Evolutionary conservation across 805 yeast species (phyloP).

Genomic region (Kurtzmaniella fragi): DNA sequence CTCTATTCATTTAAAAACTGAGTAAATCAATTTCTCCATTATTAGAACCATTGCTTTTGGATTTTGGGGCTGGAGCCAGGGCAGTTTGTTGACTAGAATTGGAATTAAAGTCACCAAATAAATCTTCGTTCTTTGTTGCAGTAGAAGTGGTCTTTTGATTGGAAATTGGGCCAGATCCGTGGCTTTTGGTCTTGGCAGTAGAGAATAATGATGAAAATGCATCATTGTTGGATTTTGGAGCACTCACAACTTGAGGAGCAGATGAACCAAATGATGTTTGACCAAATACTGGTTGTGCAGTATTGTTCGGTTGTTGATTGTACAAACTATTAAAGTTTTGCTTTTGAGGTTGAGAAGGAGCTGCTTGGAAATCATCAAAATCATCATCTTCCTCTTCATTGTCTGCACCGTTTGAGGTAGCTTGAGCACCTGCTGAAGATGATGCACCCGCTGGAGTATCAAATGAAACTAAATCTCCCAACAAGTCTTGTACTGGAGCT

Average conservation of each 20-base stretch:
- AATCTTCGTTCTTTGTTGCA: constrained; percentile 18
- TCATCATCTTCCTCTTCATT: constrained; percentile 44
- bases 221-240: constrained; percentile 38
- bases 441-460: constrained; percentile 17
- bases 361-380: constrained; percentile 79
- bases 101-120: constrained; percentile 29
- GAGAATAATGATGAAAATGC: constrained; percentile 70
- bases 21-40: constrained; percentile 45
- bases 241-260: constrained; percentile 3
- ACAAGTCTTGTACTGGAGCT: constrained; percentile 42
- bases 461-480: constrained; percentile 42
- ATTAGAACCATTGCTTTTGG: constrained; percentile 1
- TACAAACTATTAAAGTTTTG: constrained; percentile 25
- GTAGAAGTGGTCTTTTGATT: constrained; percentile 9
- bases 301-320: constrained; percentile 13
- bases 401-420: constrained; percentile 12
- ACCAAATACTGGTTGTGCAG: constrained; percentile 13
- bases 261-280: constrained; percentile 8
- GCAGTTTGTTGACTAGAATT: constrained; percentile 10
- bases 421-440: constrained; percentile 13
- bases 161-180: constrained; percentile 10
- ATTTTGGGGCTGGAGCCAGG: constrained; percentile 6
- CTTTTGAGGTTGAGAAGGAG: constrained; percentile 31
- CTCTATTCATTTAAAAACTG: constrained; percentile 30
- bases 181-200: constrained; percentile 51